Conservation (phyloP, 768 basidiomycete genomes). For the Auricularia cornea region DNA sequence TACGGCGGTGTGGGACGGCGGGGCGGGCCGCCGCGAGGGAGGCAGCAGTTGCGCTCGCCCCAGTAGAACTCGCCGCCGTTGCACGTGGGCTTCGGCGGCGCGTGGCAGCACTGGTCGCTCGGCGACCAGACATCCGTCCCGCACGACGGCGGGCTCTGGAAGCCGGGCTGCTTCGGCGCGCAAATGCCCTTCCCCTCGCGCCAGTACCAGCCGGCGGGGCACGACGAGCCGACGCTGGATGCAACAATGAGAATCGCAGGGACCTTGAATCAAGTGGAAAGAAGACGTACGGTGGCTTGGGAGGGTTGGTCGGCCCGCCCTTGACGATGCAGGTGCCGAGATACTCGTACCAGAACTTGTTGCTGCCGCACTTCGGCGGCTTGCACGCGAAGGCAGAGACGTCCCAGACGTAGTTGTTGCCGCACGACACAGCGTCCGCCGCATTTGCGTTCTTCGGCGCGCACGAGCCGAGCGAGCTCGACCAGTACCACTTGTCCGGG, state of each 20-base stretch:
- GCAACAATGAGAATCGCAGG: too few relatives aligned
- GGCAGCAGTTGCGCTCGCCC: conserved; percentile 19
- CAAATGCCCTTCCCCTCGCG: conserved; percentile 40
- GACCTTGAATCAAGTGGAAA: not conserved
- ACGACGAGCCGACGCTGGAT: not conserved
- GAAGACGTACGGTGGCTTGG: not conserved
- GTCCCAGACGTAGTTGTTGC: not conserved
- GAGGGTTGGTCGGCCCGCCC: not conserved
- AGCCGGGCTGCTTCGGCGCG: conserved; percentile 37
- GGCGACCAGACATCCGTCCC: conserved; percentile 35
- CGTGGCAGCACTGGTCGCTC: conserved; percentile 34
- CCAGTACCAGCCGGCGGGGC: conserved; percentile 40
- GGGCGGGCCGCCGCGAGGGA: conserved; percentile 29
- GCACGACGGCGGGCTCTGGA: conserved; percentile 36
- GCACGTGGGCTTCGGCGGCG: conserved; percentile 15
- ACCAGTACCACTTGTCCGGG: conserved; percentile 7
- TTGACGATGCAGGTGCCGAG: not conserved
- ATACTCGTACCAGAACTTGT: not conserved
- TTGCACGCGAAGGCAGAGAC: not conserved
- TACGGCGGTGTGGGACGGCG: conserved; percentile 37
- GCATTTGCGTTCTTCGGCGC: conserved; percentile 1
- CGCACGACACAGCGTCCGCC: not conserved
- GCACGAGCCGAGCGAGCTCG: conserved; percentile 1
- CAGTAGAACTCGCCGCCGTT: not conserved
- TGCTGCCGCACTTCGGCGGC: not conserved